Base-by-base conservation (phyloP, 2,329 filamentous ascomycete species). In the Coniochaeta sp. region DNA sequence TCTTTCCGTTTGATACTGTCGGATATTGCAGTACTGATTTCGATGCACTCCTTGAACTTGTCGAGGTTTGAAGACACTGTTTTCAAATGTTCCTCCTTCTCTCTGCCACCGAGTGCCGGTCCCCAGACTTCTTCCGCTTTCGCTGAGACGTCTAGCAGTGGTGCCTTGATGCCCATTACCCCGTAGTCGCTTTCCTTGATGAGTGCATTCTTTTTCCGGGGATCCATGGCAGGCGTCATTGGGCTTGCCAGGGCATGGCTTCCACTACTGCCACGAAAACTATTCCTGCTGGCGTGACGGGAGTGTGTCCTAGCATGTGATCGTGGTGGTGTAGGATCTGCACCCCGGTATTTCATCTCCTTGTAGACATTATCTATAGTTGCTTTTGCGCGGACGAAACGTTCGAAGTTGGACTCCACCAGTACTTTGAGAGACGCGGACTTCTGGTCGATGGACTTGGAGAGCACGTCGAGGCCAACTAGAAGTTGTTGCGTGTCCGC, bases 361-460 rank as follows among this genome's bases (percentile, higher is more conserved):
- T 88, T 96, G 76, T 99, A 99, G 58, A 99, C 95, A 75, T 96
- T 96, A 76, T 99, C 95, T 69, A 99, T 98, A 8, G 93, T 98
- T 19, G 93, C 91, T 74, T 99, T 99, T 50, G 95, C 95, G 64
- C 91, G 89, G 60, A 99, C 95, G 77, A 99, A 99, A 65, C 93
- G 89, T 75, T 99, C 96, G 71, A 99, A 99, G 73, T 99, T 99
- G 64, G 91, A 93, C 74, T 99, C 95, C 26, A 99, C 95, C 19
- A 99, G 82, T 12, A 96, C 90, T 72, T 99, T 99, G 62, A 99
- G 83, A 4, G 93, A 97, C 0, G 93, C 95, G 0, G 93, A 97
- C 74, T 99, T 99, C 75, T 98, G 91, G 69, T 98, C 95, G 69
- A 99, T 99, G 0, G 93, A 97, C 63, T 85, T 85, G 19, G 92